phyloP scores from a whole-genome alignment of 805 yeast species.

The Clavispora carvajalis region DNA sequence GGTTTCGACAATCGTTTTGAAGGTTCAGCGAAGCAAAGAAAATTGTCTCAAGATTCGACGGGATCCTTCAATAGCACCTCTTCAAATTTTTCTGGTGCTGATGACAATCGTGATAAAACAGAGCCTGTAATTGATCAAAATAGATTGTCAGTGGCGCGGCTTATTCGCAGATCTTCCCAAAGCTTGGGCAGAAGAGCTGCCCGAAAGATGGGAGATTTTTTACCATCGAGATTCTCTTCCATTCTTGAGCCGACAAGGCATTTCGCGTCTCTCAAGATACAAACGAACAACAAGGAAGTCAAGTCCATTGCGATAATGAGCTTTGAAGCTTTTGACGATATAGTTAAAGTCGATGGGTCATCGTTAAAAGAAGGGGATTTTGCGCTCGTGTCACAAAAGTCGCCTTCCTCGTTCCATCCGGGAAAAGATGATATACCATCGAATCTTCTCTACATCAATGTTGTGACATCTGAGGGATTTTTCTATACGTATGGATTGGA shows the following conservation, averaged over 20 bases:
- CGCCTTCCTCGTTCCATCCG: slow-evolving; percentile 3
- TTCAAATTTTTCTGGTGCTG: slow-evolving; percentile 23
- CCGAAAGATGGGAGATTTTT: slow-evolving; percentile 79
- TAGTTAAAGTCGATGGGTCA: slow-evolving; percentile 23
- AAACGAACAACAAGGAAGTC: slow-evolving; percentile 33
- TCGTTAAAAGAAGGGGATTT: slow-evolving; percentile 1
- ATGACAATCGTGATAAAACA: slow-evolving; percentile 16
- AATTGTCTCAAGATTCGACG: slow-evolving; percentile 34
- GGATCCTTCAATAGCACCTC: slow-evolving; percentile 29
- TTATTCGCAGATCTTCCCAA: slow-evolving; percentile 74
- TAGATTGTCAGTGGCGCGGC: slow-evolving; percentile 66
- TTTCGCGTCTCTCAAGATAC: slow-evolving; percentile 79
- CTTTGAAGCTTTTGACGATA: slow-evolving; percentile 26
- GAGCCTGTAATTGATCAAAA: slow-evolving; percentile 72
- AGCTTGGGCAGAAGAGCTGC: slow-evolving; percentile 76
- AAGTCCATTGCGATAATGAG: slow-evolving; percentile 44
- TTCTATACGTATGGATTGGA: slow-evolving; percentile 78
- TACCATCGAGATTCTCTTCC: slow-evolving; percentile 76
- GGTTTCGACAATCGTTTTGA: slow-evolving; percentile 18
- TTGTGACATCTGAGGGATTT: slow-evolving; percentile 77
- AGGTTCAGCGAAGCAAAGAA: slow-evolving; percentile 27
- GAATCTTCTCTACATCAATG: slow-evolving; percentile 47
- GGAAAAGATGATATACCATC: slow-evolving; percentile 16
- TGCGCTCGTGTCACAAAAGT: not conserved
- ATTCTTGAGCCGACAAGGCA: slow-evolving; percentile 87